Evolutionary conservation across 495 filamentous ascomycete genomes (phyloP).

Genomic region (Bombardia bombarda): DNA sequence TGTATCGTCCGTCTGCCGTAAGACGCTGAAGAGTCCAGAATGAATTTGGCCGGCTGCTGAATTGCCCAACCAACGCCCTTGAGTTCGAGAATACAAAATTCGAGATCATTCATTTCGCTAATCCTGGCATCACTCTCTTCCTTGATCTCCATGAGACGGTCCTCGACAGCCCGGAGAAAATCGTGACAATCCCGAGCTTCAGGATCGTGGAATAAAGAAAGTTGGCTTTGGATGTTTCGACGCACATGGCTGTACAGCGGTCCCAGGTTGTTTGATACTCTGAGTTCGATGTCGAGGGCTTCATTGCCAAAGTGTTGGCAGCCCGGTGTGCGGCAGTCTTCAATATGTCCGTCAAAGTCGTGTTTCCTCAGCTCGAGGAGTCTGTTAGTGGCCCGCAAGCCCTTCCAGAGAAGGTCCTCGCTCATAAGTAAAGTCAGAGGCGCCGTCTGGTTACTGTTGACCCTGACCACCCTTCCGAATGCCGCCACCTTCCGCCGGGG

Average conservation of each 20-base stretch:
- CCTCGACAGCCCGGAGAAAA: conserved; percentile 27
- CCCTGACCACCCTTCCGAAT: conserved; percentile 22
- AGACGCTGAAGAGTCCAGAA: conserved; percentile 20
- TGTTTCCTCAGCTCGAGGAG: conserved; percentile 27
- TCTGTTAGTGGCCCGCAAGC: conserved; percentile 25
- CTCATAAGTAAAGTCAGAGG: conserved; percentile 32
- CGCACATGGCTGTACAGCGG: conserved; percentile 26
- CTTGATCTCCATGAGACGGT: conserved; percentile 16
- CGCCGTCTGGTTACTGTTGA: conserved; percentile 31
- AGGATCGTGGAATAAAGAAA: conserved; percentile 29
- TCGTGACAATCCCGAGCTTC: conserved; percentile 24
- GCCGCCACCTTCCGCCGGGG: conserved; percentile 19
- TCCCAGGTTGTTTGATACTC: conserved; percentile 35
- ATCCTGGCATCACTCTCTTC: conserved; percentile 26
- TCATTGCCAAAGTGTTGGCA: conserved; percentile 27
- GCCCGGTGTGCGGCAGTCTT: conserved; percentile 13
- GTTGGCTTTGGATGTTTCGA: conserved; percentile 28
- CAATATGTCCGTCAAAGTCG: conserved; percentile 21
- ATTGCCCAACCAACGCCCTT: conserved; percentile 31
- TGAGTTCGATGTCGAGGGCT: conserved; percentile 29
- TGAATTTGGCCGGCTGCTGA: conserved; percentile 29
- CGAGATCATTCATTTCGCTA: conserved; percentile 31
- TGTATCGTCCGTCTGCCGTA: conserved; percentile 30
- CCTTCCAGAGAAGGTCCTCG: conserved; percentile 32
- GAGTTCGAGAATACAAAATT: conserved; percentile 33